phyloP scores from a whole-genome alignment of 495 filamentous ascomycete genomes.

The Xylaria curta region DNA sequence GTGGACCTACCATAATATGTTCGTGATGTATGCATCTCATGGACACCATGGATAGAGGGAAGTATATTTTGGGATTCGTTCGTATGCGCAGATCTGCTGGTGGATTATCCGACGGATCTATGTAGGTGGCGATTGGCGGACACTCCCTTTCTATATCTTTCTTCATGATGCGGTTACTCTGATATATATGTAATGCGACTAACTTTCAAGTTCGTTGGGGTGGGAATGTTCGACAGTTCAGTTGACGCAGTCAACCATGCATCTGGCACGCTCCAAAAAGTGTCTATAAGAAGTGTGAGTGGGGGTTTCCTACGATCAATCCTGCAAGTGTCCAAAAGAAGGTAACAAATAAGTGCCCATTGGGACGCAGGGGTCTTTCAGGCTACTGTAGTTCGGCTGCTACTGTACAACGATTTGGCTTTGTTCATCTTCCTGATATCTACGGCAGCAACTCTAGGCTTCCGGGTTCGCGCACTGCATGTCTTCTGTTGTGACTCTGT shows the following conservation, averaged over 20 bases:
- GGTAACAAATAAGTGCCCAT: slow-evolving; percentile 23
- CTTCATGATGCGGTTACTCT: not conserved
- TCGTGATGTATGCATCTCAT: not conserved
- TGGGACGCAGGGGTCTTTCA: slow-evolving; percentile 25
- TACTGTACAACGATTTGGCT: not conserved
- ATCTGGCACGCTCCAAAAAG: slow-evolving; percentile 4
- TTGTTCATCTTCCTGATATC: not conserved
- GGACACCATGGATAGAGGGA: not conserved
- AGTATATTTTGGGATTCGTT: slow-evolving; percentile 15
- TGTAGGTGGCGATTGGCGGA: not conserved
- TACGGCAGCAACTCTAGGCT: not conserved
- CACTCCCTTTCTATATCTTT: not conserved
- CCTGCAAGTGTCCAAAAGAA: slow-evolving; percentile 23
- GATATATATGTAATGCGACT: slow-evolving; percentile 3
- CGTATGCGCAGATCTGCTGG: not conserved
- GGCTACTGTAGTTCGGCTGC: not conserved
- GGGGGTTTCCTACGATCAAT: slow-evolving; percentile 17
- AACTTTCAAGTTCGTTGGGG: not conserved
- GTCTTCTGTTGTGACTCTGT: slow-evolving; percentile 6
- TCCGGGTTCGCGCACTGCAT: not conserved
- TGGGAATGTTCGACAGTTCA: not conserved
- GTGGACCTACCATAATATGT: not conserved
- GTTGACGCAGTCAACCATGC: slow-evolving; percentile 7
- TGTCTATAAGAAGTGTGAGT: slow-evolving; percentile 17
- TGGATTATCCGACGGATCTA: not conserved